A percentile compares a stretch with the other conserved stretches of the same genome.
Conservation (phyloP, 306 rosid species). For the Quillaja saponaria region DNA sequence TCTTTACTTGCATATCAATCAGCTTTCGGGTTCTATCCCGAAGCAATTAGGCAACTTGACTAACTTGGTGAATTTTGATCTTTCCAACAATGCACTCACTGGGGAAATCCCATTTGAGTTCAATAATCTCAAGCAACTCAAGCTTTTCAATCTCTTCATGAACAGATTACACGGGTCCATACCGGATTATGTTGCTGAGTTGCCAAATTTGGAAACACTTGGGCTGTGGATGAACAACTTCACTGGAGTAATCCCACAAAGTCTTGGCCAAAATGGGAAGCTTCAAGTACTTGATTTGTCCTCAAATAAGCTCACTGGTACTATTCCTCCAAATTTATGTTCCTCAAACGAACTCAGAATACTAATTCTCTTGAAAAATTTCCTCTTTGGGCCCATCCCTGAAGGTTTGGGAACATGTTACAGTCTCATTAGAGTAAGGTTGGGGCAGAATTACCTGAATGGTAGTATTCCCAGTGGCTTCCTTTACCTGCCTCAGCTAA, state of each 20-base stretch:
- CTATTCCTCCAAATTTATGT: constrained; percentile 66
- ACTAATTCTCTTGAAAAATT: constrained; percentile 70
- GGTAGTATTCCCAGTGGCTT: constrained; percentile 83
- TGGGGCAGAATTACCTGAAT: constrained; percentile 74
- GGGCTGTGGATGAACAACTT: constrained; percentile 86
- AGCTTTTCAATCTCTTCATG: constrained; percentile 77
- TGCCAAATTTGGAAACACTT: constrained; percentile 61
- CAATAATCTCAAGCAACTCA: constrained; percentile 52
- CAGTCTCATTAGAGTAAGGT: constrained; percentile 67
- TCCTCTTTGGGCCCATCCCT: constrained; percentile 82
- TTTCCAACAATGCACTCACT: constrained; percentile 70
- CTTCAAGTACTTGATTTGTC: constrained; percentile 80
- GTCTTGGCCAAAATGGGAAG: constrained; percentile 69
- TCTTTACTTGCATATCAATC: constrained; percentile 68
- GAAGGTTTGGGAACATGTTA: constrained; percentile 62
- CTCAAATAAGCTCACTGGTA: constrained; percentile 82
- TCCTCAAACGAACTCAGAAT: constrained; percentile 59
- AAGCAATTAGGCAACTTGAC: constrained; percentile 69
- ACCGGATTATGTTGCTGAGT: constrained; percentile 68
- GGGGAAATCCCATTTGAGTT: constrained; percentile 88
- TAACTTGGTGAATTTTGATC: constrained; percentile 56
- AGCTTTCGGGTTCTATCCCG: constrained; percentile 71
- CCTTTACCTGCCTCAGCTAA: constrained; percentile 70
- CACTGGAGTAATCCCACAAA: constrained; percentile 73
- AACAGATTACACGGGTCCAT: constrained; percentile 82